phyloP scores from a whole-genome alignment of 768 basidiomycete species.

The Suillus hirtellus region DNA sequence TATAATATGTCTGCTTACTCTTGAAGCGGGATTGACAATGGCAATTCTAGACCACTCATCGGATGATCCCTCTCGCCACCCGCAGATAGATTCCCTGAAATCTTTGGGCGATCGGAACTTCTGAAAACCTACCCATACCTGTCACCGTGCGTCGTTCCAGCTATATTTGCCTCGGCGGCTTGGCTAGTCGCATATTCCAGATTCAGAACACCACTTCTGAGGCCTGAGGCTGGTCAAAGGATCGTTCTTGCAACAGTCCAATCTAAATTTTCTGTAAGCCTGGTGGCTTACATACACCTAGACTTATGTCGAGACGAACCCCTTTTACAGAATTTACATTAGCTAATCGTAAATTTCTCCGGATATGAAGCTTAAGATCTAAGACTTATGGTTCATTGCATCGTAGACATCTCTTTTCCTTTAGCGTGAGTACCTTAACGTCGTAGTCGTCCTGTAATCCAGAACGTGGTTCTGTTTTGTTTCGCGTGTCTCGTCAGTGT shows the following conservation, averaged over 20 bases:
- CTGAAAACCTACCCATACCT: conserved; percentile 53
- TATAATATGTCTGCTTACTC: not conserved
- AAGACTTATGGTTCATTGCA: too few relatives aligned
- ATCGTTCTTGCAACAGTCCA: conserved; percentile 12
- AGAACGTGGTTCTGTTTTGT: too few relatives aligned
- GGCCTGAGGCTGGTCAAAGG: not conserved
- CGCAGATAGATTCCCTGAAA: conserved; percentile 48
- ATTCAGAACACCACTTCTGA: conserved; percentile 16
- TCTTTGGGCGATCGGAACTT: conserved; percentile 47
- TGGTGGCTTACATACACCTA: too few relatives aligned
- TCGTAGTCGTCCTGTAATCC: too few relatives aligned
- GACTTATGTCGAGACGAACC: too few relatives aligned
- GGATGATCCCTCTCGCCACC: conserved; percentile 61
- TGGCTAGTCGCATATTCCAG: conserved; percentile 22
- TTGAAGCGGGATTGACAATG: not conserved
- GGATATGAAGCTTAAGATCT: too few relatives aligned
- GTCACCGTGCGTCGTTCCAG: conserved; percentile 40
- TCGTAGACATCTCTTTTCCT: too few relatives aligned
- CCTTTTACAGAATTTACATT: too few relatives aligned
- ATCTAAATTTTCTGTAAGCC: not conserved
- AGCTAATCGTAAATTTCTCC: too few relatives aligned
- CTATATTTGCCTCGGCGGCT: conserved; percentile 25
- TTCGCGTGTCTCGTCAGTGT: too few relatives aligned
- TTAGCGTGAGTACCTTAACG: too few relatives aligned
- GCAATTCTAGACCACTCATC: conserved; percentile 47